A percentile compares a stretch with the other conserved stretches of the same genome.
Evolutionary conservation across 768 basidiomycete species (phyloP).

Genomic region (Russula earlei): DNA sequence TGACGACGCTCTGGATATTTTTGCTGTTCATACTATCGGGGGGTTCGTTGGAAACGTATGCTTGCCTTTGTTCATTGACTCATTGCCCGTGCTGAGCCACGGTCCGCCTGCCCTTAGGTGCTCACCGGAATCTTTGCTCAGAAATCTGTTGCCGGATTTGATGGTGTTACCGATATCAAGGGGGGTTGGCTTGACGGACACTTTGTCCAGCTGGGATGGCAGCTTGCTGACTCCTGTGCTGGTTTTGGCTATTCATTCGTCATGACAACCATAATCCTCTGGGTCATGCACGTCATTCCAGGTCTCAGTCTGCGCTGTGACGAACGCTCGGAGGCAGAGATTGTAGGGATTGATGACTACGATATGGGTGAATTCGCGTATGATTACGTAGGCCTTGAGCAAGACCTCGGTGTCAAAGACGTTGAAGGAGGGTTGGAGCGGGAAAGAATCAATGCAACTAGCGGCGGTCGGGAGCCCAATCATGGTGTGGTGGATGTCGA

Average conservation of each 20-base stretch:
- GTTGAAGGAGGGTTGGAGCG: conserved; percentile 16
- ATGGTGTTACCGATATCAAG: conserved; percentile 34
- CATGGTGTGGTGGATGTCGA: conserved; percentile 3
- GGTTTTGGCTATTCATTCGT: conserved; percentile 29
- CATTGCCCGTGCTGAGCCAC: neutral
- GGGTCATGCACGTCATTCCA: conserved; percentile 39
- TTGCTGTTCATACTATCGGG: conserved; percentile 75
- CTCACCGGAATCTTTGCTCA: conserved; percentile 25
- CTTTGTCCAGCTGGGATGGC: conserved; percentile 37
- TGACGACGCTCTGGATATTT: conserved; percentile 84
- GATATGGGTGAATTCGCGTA: conserved; percentile 89
- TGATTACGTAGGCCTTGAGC: conserved; percentile 68
- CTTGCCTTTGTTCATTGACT: neutral
- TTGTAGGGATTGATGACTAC: conserved; percentile 59
- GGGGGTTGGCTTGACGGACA: conserved; percentile 39
- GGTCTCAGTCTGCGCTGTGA: conserved; percentile 31
- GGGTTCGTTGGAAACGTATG: conserved; percentile 63
- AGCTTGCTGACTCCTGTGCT: conserved; percentile 31
- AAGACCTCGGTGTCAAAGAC: conserved; percentile 17
- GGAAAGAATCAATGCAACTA: conserved; percentile 16
- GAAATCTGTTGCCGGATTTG: conserved; percentile 35
- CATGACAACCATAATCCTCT: conserved; percentile 30
- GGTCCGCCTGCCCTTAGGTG: conserved; percentile 26
- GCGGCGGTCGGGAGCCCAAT: conserved; percentile 16
- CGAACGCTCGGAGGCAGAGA: conserved; percentile 22